Conservation (phyloP, 495 filamentous ascomycete species). For the Sphaerosporella brunnea region DNA sequence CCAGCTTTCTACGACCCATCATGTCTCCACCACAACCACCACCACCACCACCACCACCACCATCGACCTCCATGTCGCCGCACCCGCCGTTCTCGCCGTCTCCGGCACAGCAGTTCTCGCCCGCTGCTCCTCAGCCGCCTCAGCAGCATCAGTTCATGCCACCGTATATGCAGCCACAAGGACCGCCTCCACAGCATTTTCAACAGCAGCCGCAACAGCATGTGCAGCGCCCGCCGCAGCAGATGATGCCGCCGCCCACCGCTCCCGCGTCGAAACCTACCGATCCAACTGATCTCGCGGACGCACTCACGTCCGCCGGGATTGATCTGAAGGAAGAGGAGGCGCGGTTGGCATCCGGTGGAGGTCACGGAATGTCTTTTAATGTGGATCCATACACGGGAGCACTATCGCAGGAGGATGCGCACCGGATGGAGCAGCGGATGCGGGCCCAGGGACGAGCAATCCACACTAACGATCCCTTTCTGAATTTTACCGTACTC, state of each 20-base stretch:
- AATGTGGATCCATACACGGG: constrained; percentile 3
- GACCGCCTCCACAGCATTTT: constrained; percentile 18
- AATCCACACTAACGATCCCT: constrained; percentile 22
- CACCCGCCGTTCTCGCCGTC: no score
- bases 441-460: constrained; percentile 15
- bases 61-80: no score
- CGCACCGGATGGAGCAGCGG: constrained; percentile 12
- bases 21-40: no score
- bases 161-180: constrained; percentile 18
- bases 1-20: no score
- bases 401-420: constrained; percentile 17
- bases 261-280: constrained; percentile 22
- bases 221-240: constrained; percentile 13
- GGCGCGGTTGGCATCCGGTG: constrained; percentile 17
- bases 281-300: constrained; percentile 25
- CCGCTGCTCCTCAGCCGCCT: no score
- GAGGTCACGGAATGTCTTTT: constrained; percentile 2
- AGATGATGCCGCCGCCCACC: constrained; percentile 21
- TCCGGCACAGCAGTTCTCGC: no score
- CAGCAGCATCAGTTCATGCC: no score
- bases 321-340: constrained; percentile 26
- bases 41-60: no score
- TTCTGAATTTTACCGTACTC: constrained; percentile 16
- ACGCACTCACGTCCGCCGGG: constrained; percentile 25
- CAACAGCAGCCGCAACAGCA: constrained; percentile 14